Base-by-base conservation (phyloP, 768 basidiomycete genomes). In the Russula lepida region DNA sequence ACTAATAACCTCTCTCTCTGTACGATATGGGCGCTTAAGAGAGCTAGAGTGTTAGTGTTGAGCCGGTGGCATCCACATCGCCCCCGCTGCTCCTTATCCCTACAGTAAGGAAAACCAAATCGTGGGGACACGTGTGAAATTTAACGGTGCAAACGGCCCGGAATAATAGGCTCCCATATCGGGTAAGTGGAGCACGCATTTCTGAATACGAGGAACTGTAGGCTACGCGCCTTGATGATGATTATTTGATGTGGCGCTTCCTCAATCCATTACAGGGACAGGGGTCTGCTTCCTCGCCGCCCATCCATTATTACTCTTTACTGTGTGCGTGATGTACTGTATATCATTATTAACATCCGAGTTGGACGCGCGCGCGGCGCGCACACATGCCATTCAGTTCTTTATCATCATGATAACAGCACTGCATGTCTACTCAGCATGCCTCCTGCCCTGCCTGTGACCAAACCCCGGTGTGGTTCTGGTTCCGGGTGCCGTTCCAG, bases 131-230 rank as follows among this genome's bases (percentile, higher is more conserved):
- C 35, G 59, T 59, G 58, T 59, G 58, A 52, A 49, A 19, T 52
- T 13, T 12, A 46, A 39, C 32, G 33, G 47, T 12, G 3, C 25
- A 35, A 25, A 60, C 53, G 59, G 59, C 2, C 59, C 47, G 47
- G 21, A 28, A 23, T 15, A 21, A 43, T 28, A 49, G 44, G 25
- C 25, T 55, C n/a, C n/a, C 35, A 54, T 49, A 60, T 60, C 53
- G 59, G 59, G 59, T 11, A 60, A 33, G 59, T 55, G 53, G 39
- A 55, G 46, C 49, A 41, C 59, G 59, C 39, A 49, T 32, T 21
- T 8, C 17, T 43, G 21, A 19, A 19, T 58, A 58, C 50, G 48
- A 39, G 39, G 39, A 17, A 33, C 32, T 33, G 32, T n/a, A 1
- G 3, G 30, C 32, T 33, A 12, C 12, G 12, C 32, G 32, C 11